A percentile compares a stretch with the other conserved stretches of the same genome.
phyloP scores from a whole-genome alignment of 1,284 basidiomycete genomes.

The Golubevia pallescens region DNA sequence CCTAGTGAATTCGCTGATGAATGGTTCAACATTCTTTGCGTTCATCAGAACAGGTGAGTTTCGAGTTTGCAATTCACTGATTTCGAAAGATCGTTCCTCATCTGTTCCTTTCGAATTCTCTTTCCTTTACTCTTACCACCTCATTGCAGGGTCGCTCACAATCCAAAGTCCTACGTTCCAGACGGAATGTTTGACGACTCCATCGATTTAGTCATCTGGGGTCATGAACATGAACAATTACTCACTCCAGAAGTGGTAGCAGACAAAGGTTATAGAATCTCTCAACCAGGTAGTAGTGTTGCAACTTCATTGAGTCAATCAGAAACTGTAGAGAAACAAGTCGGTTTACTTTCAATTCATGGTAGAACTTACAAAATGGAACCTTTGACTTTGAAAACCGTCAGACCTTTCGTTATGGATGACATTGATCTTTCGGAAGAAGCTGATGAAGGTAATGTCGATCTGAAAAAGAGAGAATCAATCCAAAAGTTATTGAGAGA shows the following conservation, averaged over 20 bases:
- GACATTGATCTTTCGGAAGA: conserved; percentile 78
- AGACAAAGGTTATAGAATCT: conserved; percentile 87
- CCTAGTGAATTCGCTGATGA: conserved; percentile 73
- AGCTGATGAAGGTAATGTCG: conserved; percentile 74
- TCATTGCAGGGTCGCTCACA: conserved; percentile 81
- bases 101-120: too few species aligned
- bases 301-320: conserved; percentile 74
- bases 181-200: conserved; percentile 97
- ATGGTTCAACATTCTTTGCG: conserved; percentile 92
- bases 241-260: conserved; percentile 88
- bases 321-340: conserved; percentile 67
- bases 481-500: conserved; percentile 79
- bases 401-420: conserved; percentile 92
- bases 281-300: conserved; percentile 92
- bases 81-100: too few species aligned
- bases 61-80: too few species aligned
- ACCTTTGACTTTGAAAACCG: conserved; percentile 84
- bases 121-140: too few species aligned
- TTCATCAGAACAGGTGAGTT: conserved; percentile 92
- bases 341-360: conserved; percentile 82
- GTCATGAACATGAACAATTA: conserved; percentile 97
- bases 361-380: conserved; percentile 84
- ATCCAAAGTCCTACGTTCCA: conserved; percentile 88
- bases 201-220: conserved; percentile 92
- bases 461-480: conserved; percentile 78